Base-by-base conservation (phyloP, 2,329 filamentous ascomycete species). In the Pseudocercospora pini-densiflorae region DNA sequence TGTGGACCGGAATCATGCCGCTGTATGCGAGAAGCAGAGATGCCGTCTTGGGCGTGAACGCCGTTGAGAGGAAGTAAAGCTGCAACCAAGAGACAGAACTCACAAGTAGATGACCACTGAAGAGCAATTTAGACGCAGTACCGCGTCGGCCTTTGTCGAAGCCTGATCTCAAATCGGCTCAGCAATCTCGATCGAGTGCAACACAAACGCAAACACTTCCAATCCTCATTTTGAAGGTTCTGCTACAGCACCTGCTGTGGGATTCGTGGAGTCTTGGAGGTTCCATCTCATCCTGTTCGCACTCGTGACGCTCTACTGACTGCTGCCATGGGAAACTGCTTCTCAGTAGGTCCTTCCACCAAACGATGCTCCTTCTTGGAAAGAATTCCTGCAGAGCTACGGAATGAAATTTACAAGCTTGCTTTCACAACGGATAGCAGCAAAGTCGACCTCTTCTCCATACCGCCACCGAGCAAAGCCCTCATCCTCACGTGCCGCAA, bases 1-100 rank as follows among this genome's bases (percentile, higher is more conserved):
- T 90, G 63, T 97, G 93, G 93, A 96, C 92, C 1, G 92, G 88
- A 29, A 93, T 97, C 72, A 87, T 82, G 64, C 91, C 92, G 8
- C 77, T 92, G 53, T 94, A 92, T 78, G 80, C 83, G 5, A 86
- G 91, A 77, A 91, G 91, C 36, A 87, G 90, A 72, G 85, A 86
- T 73, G 76, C 77, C 16, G 77, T 79, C 1, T 73, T 78, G 71
- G 77, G 77, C 16, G 10, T 58, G 5, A 43, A 58, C 27, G 55
- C 55, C 23, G 55, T 43, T 19, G 55, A 58, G 36, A 72, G 70
- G 64, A 63, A 31, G 51, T 55, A 16, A 31, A 51, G 40, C 7
- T 6, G 16, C 16, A 6, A 3, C 6, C 16, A 43, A 43, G 40
- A 43, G 40, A 3, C 12, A 16, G 40, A 1, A 7, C 0, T n/a